Base-by-base conservation (phyloP, 176 grass and related monocot genomes). In the Carex littledalei region DNA sequence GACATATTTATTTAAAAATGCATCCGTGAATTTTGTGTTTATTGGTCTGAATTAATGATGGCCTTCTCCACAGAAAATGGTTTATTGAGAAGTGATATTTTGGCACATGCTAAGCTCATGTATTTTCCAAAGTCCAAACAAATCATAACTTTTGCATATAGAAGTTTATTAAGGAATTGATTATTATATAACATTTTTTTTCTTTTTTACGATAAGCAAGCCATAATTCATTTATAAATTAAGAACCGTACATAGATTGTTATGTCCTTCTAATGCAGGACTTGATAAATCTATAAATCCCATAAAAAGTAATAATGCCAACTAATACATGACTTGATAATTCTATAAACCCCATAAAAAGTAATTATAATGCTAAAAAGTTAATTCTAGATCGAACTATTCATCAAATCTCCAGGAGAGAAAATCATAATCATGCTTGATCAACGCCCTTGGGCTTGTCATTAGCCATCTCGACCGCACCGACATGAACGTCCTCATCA, bases 401-500 rank as follows among this genome's bases (percentile, higher is more conserved):
- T 67, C 13, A 31, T 67, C 64, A 67, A 34, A 67, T 67, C 29
- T 3, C 12, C 29, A 0, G 11, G 16, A 41, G 16, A 41, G 35
- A 43, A 39, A 70, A 41, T 75, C 43, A 75, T 75, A 29, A 52
- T 76, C 41, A 78, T 55, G 32, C 74, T 56, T 39, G 37, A 39
- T 78, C 22, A 78, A 2, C 6, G 5, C 2, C 50, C 24, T 54
- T 54, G 12, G 13, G 47, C 13, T 32, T 78, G 50, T 56, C 79
- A 8, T 86, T 81, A 31, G 45, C 16, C 74, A 80, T 86, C 47
- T 86, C 5, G 26, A 87, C 15, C 4, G 9, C 21, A 15, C 79
- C 65, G 32, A 87, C 64, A 63, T 87, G 78, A 43, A 63, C 22
- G 31, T 87, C 79, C 9, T 52, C 53, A 5, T 84, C 58, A 11